Evolutionary conservation across 2,329 filamentous ascomycete genomes (phyloP).

Genomic region (Botrytis sinoallii): DNA sequence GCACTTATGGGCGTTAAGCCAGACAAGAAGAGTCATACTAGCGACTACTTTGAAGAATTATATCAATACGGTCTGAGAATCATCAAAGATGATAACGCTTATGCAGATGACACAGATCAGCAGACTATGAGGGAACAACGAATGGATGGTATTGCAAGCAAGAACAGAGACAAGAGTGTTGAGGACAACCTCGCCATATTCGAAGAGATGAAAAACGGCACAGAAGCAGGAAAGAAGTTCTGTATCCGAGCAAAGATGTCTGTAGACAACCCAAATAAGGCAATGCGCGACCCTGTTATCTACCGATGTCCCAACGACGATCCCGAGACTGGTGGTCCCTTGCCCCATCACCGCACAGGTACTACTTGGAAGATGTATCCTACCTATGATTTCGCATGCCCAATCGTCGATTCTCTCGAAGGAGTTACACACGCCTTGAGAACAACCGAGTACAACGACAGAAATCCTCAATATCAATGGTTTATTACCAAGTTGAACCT

Average conservation of each 20-base stretch:
- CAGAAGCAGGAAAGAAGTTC: slow-evolving; percentile 74
- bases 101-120: slow-evolving; percentile 90
- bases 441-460: slow-evolving; percentile 84
- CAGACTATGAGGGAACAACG: slow-evolving; percentile 84
- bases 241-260: slow-evolving; percentile 96
- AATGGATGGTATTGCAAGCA: slow-evolving; percentile 78
- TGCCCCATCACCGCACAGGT: slow-evolving; percentile 82
- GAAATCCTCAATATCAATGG: slow-evolving; percentile 85
- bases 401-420: slow-evolving; percentile 75
- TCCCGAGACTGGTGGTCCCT: slow-evolving; percentile 44
- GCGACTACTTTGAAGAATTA: slow-evolving; percentile 91
- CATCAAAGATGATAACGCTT: slow-evolving; percentile 83
- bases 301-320: slow-evolving; percentile 81
- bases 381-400: slow-evolving; percentile 83
- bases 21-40: slow-evolving; percentile 83
- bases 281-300: slow-evolving; percentile 93
- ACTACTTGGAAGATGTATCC: slow-evolving; percentile 81
- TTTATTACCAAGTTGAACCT: slow-evolving; percentile 72
- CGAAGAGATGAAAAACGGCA: slow-evolving; percentile 88
- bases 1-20: slow-evolving; percentile 88
- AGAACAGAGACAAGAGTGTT: slow-evolving; percentile 70
- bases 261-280: slow-evolving; percentile 88
- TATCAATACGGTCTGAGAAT: slow-evolving; percentile 82
- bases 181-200: slow-evolving; percentile 86
- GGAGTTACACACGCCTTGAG: slow-evolving; percentile 80